These are phyloP conservation scores for Kalanchoe fedtschenkoi DNA, from an alignment of 164 flowering plant species.

Conservation along the genomic window DNA sequence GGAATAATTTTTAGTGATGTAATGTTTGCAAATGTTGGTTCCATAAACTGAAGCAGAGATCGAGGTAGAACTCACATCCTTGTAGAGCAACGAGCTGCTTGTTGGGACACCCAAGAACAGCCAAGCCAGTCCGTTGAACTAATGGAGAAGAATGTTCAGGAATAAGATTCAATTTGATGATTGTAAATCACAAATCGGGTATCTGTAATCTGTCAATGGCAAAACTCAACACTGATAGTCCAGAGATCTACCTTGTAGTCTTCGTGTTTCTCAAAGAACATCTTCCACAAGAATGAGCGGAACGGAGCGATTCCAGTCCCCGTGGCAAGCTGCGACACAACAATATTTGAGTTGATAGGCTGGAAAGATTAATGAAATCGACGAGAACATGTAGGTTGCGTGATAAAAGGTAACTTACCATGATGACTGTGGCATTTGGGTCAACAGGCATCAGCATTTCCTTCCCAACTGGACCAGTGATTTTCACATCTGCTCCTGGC, in stretches of 20 bases:
- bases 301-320: slow-evolving; percentile 99
- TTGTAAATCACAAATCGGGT: neutral
- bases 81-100: slow-evolving; percentile 90
- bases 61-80: slow-evolving; percentile 66
- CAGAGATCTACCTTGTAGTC: slow-evolving; percentile 64
- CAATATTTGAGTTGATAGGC: neutral
- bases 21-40: no score
- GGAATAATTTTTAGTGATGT: no score
- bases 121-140: slow-evolving; percentile 98
- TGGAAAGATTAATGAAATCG: neutral
- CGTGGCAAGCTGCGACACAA: slow-evolving; percentile 63
- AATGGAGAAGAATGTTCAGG: slow-evolving; percentile 7
- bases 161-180: slow-evolving; percentile 1
- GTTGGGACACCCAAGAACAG: slow-evolving; percentile 99
- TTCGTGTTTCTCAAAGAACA: slow-evolving; percentile 95
- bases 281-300: slow-evolving; percentile 92
- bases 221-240: neutral
- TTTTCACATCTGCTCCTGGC: slow-evolving; percentile 74
- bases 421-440: slow-evolving; percentile 78
- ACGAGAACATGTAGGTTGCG: neutral
- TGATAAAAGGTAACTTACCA: slow-evolving; percentile 32
- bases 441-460: slow-evolving; percentile 99
- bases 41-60: no score
- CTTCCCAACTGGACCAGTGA: slow-evolving; percentile 97
- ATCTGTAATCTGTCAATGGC: neutral